Percentiles rank a stretch among this genome's conserved stretches.
phyloP scores from a whole-genome alignment of 345 rosid species.

The Heritiera fomes region DNA sequence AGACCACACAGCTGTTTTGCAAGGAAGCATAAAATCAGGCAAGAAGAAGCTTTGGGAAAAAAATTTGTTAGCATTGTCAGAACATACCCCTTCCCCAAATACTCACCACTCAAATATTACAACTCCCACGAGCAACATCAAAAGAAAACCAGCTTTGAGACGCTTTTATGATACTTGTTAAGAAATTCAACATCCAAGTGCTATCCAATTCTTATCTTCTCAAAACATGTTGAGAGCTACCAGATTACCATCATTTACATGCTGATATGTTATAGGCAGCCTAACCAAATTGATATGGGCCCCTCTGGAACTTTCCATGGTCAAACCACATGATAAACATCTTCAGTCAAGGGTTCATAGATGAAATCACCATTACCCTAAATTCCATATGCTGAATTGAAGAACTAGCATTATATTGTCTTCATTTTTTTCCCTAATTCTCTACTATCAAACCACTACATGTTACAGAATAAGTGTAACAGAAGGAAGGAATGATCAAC shows the following conservation, averaged over 20 bases:
- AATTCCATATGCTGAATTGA: neutral
- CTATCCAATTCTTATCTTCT: neutral
- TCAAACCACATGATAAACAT: neutral
- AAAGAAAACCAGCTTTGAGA: neutral
- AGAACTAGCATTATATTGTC: neutral
- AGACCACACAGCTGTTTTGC: too few species aligned
- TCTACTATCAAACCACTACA: neutral
- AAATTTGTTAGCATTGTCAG: neutral
- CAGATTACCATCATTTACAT: neutral
- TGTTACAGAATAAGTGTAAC: neutral
- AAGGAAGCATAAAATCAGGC: neutral
- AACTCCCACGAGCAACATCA: neutral
- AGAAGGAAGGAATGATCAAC: neutral
- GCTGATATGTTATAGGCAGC: neutral
- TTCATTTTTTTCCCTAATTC: neutral
- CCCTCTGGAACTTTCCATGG: neutral
- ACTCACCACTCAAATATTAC: neutral
- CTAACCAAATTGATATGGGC: neutral
- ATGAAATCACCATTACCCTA: neutral
- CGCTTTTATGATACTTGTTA: neutral
- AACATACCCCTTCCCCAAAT: neutral
- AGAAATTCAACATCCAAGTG: neutral
- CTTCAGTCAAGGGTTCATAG: neutral
- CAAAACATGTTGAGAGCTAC: neutral
- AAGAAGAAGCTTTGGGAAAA: neutral